A percentile compares a stretch with the other conserved stretches of the same genome.
These are phyloP conservation scores for Lactarius pseudohatsudake DNA, from an alignment of 768 basidiomycete genomes.

Conservation along the genomic window DNA sequence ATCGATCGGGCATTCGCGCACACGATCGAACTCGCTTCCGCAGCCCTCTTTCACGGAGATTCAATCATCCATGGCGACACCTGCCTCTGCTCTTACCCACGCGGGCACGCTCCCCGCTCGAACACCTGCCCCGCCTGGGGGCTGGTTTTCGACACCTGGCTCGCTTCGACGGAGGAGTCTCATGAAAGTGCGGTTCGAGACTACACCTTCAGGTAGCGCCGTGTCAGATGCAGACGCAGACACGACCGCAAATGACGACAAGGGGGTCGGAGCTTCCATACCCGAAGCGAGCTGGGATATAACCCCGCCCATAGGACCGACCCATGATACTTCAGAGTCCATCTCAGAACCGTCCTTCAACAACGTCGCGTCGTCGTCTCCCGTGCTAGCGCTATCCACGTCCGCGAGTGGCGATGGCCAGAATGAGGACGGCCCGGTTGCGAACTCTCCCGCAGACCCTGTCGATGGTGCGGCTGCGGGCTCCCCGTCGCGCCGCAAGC, in stretches of 20 bases:
- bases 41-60: constrained; percentile 19
- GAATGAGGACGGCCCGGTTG: neutral
- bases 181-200: constrained; percentile 73
- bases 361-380: constrained; percentile 26
- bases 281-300: constrained; percentile 22
- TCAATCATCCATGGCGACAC: neutral
- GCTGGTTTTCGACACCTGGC: constrained; percentile 54
- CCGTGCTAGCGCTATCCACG: constrained; percentile 3
- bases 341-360: constrained; percentile 28
- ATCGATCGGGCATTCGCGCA: constrained; percentile 11
- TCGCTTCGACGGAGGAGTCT: constrained; percentile 46
- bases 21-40: constrained; percentile 28
- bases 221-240: constrained; percentile 29
- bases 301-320: neutral
- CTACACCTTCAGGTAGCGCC: constrained; percentile 36
- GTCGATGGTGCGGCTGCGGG: constrained; percentile 10
- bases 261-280: neutral
- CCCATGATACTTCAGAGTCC: constrained; percentile 13
- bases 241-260: constrained; percentile 20
- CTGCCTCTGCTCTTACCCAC: constrained; percentile 19
- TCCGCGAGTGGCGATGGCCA: neutral
- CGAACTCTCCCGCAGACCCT: constrained; percentile 29
- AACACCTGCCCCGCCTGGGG: constrained; percentile 50
- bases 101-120: constrained; percentile 29
- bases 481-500: constrained; percentile 36